Percentiles rank a stretch among this genome's conserved stretches.
phyloP scores from a whole-genome alignment of 495 filamentous ascomycete species.

The Clohesyomyces aquaticus region DNA sequence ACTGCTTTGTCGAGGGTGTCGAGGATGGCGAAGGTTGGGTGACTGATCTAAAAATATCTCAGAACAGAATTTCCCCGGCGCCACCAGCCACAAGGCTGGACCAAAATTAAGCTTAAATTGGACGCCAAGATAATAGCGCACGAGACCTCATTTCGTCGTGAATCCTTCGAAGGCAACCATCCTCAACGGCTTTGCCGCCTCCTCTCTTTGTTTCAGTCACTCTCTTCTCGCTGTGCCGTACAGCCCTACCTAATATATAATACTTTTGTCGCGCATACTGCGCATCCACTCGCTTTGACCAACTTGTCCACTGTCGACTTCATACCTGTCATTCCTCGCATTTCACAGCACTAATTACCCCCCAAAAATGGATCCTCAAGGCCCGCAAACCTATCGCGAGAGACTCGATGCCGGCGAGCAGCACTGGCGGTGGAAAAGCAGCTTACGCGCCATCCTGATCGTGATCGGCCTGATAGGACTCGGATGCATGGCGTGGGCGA shows the following conservation, averaged over 20 bases:
- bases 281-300: not conserved
- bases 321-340: not conserved
- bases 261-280: not conserved
- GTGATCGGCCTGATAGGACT: constrained; percentile 40
- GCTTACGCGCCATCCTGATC: constrained; percentile 40
- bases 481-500: constrained; percentile 41
- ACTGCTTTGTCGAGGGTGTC: too few species aligned
- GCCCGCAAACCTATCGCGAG: constrained; percentile 16
- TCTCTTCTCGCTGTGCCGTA: not conserved
- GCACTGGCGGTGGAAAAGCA: constrained; percentile 43
- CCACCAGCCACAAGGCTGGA: not conserved
- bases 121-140: not conserved
- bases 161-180: not conserved
- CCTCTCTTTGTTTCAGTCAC: not conserved
- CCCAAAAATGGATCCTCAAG: not conserved
- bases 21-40: too few species aligned
- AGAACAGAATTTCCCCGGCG: not conserved
- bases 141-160: not conserved
- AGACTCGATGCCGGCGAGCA: constrained; percentile 36
- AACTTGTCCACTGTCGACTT: not conserved
- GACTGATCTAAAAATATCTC: not conserved
- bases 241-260: too few species aligned
- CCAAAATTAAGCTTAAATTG: not conserved
- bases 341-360: too few species aligned
- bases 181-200: not conserved